These are phyloP conservation scores for Pseudoneurospora amorphoporcata DNA, from an alignment of 495 filamentous ascomycete genomes.

Conservation along the genomic window DNA sequence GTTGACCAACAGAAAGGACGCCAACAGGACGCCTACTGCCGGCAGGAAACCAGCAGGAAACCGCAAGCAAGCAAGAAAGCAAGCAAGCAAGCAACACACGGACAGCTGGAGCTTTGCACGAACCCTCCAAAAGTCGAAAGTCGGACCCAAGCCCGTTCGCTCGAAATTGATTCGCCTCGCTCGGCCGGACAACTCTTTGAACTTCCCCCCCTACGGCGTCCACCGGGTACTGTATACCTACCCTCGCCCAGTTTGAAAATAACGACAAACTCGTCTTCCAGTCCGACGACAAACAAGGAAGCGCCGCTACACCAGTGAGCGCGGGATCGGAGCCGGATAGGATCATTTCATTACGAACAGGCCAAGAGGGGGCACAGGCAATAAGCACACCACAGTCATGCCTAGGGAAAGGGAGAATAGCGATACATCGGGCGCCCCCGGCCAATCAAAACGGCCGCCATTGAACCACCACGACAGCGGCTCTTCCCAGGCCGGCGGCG, in stretches of 20 bases:
- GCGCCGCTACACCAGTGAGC: neutral
- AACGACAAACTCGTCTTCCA: neutral
- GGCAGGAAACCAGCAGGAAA: neutral
- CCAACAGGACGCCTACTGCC: neutral
- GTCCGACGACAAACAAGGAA: neutral
- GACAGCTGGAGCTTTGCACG: neutral
- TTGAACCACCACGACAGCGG: conserved; percentile 28
- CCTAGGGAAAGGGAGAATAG: conserved; percentile 20
- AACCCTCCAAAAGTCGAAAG: neutral
- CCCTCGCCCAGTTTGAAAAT: neutral
- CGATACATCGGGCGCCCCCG: conserved; percentile 19
- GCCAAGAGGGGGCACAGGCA: neutral
- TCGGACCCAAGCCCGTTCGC: neutral
- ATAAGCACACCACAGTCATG: conserved; percentile 11
- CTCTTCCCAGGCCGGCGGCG: conserved; percentile 16
- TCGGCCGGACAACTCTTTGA: neutral
- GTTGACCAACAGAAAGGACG: neutral
- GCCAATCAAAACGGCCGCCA: conserved; percentile 41
- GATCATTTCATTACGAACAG: neutral
- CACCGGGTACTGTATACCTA: neutral
- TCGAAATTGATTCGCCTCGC: neutral
- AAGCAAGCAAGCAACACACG: neutral
- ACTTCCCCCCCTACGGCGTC: neutral
- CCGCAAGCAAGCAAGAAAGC: neutral
- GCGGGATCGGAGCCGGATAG: neutral